A percentile compares a stretch with the other conserved stretches of the same genome.
phyloP scores from a whole-genome alignment of 345 rosid genomes.

The Triadica sebifera region DNA sequence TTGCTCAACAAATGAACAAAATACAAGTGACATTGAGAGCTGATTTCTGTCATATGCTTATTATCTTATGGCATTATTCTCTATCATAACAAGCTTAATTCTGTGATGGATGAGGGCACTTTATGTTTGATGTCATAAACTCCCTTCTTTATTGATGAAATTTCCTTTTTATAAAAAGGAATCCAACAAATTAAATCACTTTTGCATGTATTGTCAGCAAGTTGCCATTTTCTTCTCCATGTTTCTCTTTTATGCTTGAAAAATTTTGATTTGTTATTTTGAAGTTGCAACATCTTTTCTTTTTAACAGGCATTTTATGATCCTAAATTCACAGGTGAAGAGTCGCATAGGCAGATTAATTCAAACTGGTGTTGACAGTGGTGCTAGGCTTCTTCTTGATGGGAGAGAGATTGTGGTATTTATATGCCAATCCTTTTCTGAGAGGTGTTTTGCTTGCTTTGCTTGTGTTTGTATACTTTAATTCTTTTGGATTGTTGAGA shows the following conservation, averaged over 20 bases:
- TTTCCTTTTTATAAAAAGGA: not conserved
- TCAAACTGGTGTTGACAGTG: constrained; percentile 77
- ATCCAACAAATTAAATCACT: too few relatives aligned
- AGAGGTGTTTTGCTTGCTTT: not conserved
- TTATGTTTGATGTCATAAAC: not conserved
- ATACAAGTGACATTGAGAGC: not conserved
- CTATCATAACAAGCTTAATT: not conserved
- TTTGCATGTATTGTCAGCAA: too few relatives aligned
- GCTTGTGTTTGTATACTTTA: not conserved
- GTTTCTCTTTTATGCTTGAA: not conserved
- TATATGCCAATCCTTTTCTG: not conserved
- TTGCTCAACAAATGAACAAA: not conserved
- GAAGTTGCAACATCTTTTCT: not conserved
- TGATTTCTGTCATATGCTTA: constrained; percentile 3
- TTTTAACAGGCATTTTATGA: not conserved
- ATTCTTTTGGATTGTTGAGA: not conserved
- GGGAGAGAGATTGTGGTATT: constrained; percentile 81
- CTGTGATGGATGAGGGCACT: not conserved
- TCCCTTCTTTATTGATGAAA: not conserved
- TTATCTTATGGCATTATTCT: not conserved
- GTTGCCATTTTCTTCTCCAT: not conserved
- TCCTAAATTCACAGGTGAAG: constrained; percentile 58
- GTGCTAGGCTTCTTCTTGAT: constrained; percentile 82
- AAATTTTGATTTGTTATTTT: not conserved
- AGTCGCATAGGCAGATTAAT: constrained; percentile 69